These are phyloP conservation scores for Neobulgaria alba DNA, from an alignment of 2,329 filamentous ascomycete species.

Conservation along the genomic window DNA sequence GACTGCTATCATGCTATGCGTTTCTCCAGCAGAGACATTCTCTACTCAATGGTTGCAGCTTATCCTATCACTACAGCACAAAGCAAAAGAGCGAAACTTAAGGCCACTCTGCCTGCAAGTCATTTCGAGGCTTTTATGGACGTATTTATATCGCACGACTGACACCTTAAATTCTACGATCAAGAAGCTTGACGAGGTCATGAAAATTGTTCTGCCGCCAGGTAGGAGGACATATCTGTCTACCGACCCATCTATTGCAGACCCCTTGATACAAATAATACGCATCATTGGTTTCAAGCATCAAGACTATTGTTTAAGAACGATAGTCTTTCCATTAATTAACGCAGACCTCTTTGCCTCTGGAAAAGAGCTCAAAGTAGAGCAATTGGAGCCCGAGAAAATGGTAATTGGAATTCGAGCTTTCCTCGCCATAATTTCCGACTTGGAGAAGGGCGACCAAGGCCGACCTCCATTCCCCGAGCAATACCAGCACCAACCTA, in stretches of 20 bases:
- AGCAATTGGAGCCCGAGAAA: constrained; percentile 89
- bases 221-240: constrained; percentile 75
- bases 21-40: constrained; percentile 78
- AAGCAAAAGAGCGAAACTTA: constrained; percentile 74
- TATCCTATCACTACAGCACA: constrained; percentile 66
- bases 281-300: constrained; percentile 90
- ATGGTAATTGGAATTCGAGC: constrained; percentile 96
- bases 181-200: constrained; percentile 82
- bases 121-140: constrained; percentile 86
- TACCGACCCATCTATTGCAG: constrained; percentile 74
- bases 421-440: constrained; percentile 86
- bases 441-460: constrained; percentile 76
- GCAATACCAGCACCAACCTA: constrained; percentile 40
- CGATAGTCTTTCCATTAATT: constrained; percentile 88
- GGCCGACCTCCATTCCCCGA: constrained; percentile 77
- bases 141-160: constrained; percentile 75
- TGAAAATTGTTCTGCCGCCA: constrained; percentile 72
- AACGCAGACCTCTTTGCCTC: constrained; percentile 82
- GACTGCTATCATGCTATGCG: constrained; percentile 78
- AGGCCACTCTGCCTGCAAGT: constrained; percentile 78
- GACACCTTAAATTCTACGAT: constrained; percentile 61
- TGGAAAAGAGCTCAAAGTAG: constrained; percentile 54
- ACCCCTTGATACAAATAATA: constrained; percentile 88
- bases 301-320: constrained; percentile 87
- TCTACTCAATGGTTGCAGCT: constrained; percentile 79